A percentile compares a stretch with the other conserved stretches of the same genome.
Conservation (phyloP, 1,139 yeast species). For the Kodamaea suecica region DNA sequence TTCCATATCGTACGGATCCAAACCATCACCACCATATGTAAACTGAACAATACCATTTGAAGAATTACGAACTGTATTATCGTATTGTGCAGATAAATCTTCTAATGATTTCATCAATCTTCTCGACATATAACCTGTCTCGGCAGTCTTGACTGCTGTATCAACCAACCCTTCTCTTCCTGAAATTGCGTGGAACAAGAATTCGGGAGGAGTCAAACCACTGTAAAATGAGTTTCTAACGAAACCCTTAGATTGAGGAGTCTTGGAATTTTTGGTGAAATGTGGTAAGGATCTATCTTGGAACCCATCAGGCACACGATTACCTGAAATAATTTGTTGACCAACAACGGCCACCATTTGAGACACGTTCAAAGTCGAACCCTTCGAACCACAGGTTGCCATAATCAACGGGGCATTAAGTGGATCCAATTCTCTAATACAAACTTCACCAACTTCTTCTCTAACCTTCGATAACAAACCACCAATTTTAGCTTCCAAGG, state of each 20-base stretch:
- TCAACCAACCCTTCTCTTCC: constrained; percentile 99
- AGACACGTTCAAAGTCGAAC: constrained; percentile 95
- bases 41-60: constrained; percentile 96
- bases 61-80: constrained; percentile 91
- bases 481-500: constrained; percentile 95
- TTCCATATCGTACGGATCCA: constrained; percentile 98
- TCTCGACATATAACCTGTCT: constrained; percentile 99
- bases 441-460: constrained; percentile 98
- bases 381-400: constrained; percentile 99
- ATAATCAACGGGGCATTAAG: constrained; percentile 95
- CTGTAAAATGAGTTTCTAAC: constrained; percentile 93
- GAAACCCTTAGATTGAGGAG: constrained; percentile 97
- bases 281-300: constrained; percentile 98
- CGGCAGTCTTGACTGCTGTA: constrained; percentile 98
- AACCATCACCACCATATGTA: constrained; percentile 97
- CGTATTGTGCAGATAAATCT: constrained; percentile 92
- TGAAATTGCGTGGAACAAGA: constrained; percentile 96
- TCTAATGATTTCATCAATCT: constrained; percentile 97
- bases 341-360: constrained; percentile 99
- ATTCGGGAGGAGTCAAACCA: constrained; percentile 95
- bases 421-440: constrained; percentile 85
- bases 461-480: constrained; percentile 94
- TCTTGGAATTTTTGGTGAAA: constrained; percentile 90
- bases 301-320: constrained; percentile 99
- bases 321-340: constrained; percentile 97